Conservation (phyloP, 2,329 filamentous ascomycete species). For the Fusarium avenaceum region DNA sequence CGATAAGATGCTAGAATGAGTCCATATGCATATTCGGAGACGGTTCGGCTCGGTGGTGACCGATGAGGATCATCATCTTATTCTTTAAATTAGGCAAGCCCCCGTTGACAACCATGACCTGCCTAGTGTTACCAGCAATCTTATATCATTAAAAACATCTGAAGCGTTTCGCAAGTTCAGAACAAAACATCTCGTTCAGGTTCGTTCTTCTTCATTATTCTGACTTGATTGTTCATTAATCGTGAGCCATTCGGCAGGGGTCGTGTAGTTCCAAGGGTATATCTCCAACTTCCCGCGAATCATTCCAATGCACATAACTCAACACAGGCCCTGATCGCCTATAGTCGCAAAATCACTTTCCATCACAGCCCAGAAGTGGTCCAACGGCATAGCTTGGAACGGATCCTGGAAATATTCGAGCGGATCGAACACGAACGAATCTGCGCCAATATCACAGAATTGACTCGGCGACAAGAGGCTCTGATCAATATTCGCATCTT, state of each 20-base stretch:
- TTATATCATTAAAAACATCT: neutral
- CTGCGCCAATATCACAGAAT: constrained; percentile 1
- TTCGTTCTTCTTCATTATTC: too few species aligned
- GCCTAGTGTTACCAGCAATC: too few species aligned
- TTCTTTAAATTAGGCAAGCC: neutral
- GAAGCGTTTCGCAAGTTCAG: too few species aligned
- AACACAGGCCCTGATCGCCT: constrained; percentile 21
- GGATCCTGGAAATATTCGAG: constrained; percentile 42
- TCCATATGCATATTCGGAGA: neutral
- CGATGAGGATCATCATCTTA: neutral
- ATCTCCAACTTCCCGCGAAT: neutral
- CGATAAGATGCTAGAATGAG: neutral
- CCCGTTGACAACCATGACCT: neutral
- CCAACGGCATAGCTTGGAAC: constrained; percentile 44
- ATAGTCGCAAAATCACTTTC: constrained; percentile 38
- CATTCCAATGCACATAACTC: neutral
- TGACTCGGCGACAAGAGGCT: constrained; percentile 21
- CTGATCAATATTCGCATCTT: neutral
- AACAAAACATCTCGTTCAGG: neutral
- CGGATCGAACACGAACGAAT: constrained; percentile 28
- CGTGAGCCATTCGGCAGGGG: too few species aligned
- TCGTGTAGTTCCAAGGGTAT: constrained; percentile 6
- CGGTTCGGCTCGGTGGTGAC: constrained; percentile 28
- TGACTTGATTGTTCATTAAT: neutral
- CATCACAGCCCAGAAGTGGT: constrained; percentile 48